Conservation (phyloP, 768 basidiomycete genomes). For the Hygrophoropsis aurantiaca region DNA sequence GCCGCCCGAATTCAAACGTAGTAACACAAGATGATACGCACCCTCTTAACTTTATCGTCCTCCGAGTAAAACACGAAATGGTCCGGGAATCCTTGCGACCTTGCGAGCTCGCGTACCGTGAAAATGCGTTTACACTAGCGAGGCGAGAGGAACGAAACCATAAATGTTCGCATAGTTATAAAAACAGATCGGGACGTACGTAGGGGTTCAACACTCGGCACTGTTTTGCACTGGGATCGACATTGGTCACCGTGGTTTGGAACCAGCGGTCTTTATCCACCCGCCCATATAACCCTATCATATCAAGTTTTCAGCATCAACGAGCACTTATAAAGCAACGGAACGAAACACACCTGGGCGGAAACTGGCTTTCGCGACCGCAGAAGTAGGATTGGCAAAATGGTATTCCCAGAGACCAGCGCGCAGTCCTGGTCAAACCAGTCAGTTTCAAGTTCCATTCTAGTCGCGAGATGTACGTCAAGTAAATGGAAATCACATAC, state of each 20-base stretch:
- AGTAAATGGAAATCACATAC: conserved; percentile 32
- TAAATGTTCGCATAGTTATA: background rate
- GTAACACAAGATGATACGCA: conserved; percentile 30
- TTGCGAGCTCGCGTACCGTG: conserved; percentile 73
- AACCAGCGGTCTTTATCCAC: conserved; percentile 58
- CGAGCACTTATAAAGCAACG: too few relatives aligned
- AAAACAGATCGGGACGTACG: conserved; percentile 35
- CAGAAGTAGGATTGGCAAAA: conserved; percentile 56
- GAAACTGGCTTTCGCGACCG: conserved; percentile 52
- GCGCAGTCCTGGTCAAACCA: conserved; percentile 43
- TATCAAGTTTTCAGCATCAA: background rate
- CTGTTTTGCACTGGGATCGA: conserved; percentile 80
- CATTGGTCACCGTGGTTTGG: conserved; percentile 75
- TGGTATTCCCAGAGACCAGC: conserved; percentile 58
- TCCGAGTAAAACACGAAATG: conserved; percentile 60
- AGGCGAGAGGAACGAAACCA: background rate
- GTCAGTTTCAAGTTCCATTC: too few relatives aligned
- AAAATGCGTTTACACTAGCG: conserved; percentile 68
- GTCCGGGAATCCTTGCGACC: conserved; percentile 84
- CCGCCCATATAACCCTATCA: conserved; percentile 57
- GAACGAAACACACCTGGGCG: conserved; percentile 40
- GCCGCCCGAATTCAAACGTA: background rate
- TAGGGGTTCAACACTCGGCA: conserved; percentile 65
- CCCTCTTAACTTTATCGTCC: conserved; percentile 56
- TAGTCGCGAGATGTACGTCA: background rate